Conservation (phyloP, 2,329 filamentous ascomycete species). For the Bimuria novae-zelandiae region DNA sequence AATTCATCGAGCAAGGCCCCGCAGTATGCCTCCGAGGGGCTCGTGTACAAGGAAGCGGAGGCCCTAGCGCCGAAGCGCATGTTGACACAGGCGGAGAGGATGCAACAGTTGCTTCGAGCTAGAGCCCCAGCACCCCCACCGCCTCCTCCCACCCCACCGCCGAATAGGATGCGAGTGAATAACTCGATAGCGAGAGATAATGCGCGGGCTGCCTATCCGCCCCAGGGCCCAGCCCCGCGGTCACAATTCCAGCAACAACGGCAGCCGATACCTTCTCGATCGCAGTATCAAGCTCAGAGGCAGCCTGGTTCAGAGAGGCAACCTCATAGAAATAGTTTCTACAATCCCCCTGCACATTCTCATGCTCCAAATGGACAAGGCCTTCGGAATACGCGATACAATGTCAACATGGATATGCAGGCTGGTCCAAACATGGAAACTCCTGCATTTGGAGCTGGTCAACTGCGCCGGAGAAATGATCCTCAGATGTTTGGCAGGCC, state of each 20-base stretch:
- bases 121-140: conserved; percentile 18
- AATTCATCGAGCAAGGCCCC: conserved; percentile 39
- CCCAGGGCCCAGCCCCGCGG: conserved; percentile 13
- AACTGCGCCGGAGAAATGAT: conserved; percentile 36
- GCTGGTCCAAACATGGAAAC: conserved; percentile 25
- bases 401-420: conserved; percentile 38
- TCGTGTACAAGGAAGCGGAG: conserved; percentile 30
- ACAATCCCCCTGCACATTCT: conserved; percentile 23
- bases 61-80: conserved; percentile 17
- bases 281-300: conserved; percentile 15
- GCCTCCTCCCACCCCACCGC: conserved; percentile 11
- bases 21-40: conserved; percentile 34
- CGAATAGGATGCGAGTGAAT: conserved; percentile 17
- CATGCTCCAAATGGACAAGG: conserved; percentile 7
- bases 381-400: conserved; percentile 22
- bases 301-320: conserved; percentile 21
- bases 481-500: conserved; percentile 11
- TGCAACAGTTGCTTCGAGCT: conserved; percentile 31
- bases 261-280: conserved; percentile 19
- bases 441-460: conserved; percentile 30
- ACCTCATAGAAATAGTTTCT: conserved; percentile 18
- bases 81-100: conserved; percentile 33
- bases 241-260: conserved; percentile 16
- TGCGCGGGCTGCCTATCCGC: conserved; percentile 16
- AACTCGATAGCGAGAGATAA: conserved; percentile 25